phyloP scores from a whole-genome alignment of 345 rosid species.

The Salix arbutifolia region DNA sequence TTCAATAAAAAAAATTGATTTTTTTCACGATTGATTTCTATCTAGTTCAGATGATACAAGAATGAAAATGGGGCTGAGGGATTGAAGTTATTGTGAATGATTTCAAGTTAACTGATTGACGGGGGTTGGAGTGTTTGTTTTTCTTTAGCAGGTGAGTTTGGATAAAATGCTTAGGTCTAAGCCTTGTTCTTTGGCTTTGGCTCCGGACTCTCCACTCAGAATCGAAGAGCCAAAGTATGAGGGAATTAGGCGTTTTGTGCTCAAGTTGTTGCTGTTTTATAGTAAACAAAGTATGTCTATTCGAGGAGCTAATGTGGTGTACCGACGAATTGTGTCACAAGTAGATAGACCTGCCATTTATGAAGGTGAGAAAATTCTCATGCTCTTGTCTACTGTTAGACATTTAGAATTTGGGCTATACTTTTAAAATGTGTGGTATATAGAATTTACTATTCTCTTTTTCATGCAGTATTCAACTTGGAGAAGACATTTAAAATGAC shows the following conservation, averaged over 20 bases:
- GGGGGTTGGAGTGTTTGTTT: neutral
- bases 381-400: neutral
- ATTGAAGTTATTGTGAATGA: neutral
- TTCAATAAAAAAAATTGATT: neutral
- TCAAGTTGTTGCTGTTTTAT: slow-evolving; percentile 71
- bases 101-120: neutral
- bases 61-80: neutral
- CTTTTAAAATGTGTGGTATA: neutral
- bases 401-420: neutral
- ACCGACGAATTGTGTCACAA: slow-evolving; percentile 57
- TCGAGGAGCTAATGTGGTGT: slow-evolving; percentile 81
- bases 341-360: slow-evolving; percentile 74
- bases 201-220: slow-evolving; percentile 62
- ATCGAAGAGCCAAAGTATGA: slow-evolving; percentile 68
- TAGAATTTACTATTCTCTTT: neutral
- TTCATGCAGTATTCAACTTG: slow-evolving; percentile 74
- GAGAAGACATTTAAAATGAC: slow-evolving; percentile 88
- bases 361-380: slow-evolving; percentile 47
- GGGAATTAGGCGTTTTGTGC: slow-evolving; percentile 53
- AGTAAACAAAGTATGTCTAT: slow-evolving; percentile 84
- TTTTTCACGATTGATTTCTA: neutral
- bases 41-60: neutral
- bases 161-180: slow-evolving; percentile 78
- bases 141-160: slow-evolving; percentile 50
- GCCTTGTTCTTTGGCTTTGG: slow-evolving; percentile 83